Evolutionary conservation across 2,329 filamentous ascomycete species (phyloP).

Genomic region (Orbilia brochopaga): DNA sequence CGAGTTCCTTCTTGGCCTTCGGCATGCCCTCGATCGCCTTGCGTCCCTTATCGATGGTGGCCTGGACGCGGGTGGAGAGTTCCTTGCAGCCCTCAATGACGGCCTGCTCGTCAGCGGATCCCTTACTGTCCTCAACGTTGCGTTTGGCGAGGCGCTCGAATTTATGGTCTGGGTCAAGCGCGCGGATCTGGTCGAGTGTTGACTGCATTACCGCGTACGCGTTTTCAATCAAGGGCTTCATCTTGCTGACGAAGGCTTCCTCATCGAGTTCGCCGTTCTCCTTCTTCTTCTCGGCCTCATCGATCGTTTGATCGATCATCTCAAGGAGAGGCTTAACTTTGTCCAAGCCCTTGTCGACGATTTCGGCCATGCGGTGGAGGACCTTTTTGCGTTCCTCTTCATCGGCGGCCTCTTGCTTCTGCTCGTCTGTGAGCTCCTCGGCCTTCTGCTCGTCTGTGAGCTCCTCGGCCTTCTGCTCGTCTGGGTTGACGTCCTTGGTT

Average conservation of each 20-base stretch:
- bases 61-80: conserved; percentile 66
- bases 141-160: conserved; percentile 86
- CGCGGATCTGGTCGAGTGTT: conserved; percentile 83
- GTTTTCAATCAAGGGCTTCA: conserved; percentile 88
- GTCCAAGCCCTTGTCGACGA: conserved; percentile 79
- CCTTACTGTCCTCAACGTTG: conserved; percentile 72
- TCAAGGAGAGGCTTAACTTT: conserved; percentile 84
- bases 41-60: conserved; percentile 85
- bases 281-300: conserved; percentile 78
- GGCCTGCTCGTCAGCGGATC: conserved; percentile 80
- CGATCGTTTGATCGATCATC: conserved; percentile 83
- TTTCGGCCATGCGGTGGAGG: conserved; percentile 74
- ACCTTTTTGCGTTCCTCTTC: conserved; percentile 70
- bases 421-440: conserved; percentile 58
- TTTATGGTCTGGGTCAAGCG: conserved; percentile 84
- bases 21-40: conserved; percentile 90
- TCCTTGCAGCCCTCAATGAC: conserved; percentile 86
- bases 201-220: conserved; percentile 81
- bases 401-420: conserved; percentile 64
- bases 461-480: conserved; percentile 59
- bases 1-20: conserved; percentile 91
- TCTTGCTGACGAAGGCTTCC: conserved; percentile 82
- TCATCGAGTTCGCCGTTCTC: conserved; percentile 78
- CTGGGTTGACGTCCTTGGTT: conserved; percentile 66
- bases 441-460: conserved; percentile 56